Percentiles rank a stretch among this genome's conserved stretches.
Evolutionary conservation across 768 basidiomycete species (phyloP).

Genomic region (Artomyces pyxidatus): DNA sequence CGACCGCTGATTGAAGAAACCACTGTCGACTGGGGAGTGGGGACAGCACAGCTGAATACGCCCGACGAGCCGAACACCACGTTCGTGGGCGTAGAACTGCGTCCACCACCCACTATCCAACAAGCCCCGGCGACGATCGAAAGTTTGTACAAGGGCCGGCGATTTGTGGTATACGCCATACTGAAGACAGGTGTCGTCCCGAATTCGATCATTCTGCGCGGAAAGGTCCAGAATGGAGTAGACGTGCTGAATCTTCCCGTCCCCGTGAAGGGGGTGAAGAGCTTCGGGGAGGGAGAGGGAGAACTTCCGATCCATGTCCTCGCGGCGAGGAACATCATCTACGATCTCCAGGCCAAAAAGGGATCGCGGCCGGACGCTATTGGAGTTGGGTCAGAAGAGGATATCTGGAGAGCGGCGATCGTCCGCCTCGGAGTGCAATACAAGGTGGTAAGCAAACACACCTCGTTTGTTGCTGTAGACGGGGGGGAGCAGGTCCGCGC

Average conservation of each 20-base stretch:
- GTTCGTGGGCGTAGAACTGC: too few species aligned
- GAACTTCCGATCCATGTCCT: slow-evolving; percentile 39
- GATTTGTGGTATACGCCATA: slow-evolving; percentile 29
- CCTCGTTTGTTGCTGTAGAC: slow-evolving; percentile 51
- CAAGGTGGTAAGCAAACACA: slow-evolving; percentile 42
- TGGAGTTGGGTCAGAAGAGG: slow-evolving; percentile 22
- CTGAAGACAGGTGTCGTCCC: slow-evolving; percentile 20
- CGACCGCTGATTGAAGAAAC: slow-evolving; percentile 38
- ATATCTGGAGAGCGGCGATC: slow-evolving; percentile 36
- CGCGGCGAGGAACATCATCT: slow-evolving; percentile 47
- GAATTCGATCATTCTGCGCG: slow-evolving; percentile 19
- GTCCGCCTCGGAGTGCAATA: slow-evolving; percentile 43
- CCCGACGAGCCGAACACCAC: neutral
- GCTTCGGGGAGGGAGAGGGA: slow-evolving; percentile 2
- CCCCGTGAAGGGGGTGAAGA: slow-evolving; percentile 19
- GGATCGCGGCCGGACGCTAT: neutral
- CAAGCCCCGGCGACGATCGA: slow-evolving; percentile 27
- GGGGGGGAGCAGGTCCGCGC: slow-evolving; percentile 14
- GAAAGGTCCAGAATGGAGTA: slow-evolving; percentile 20
- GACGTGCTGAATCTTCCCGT: slow-evolving; percentile 16
- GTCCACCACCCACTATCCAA: too few species aligned
- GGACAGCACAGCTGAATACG: neutral
- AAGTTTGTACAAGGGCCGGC: slow-evolving; percentile 26
- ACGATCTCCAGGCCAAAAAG: slow-evolving; percentile 33
- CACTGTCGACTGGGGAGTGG: slow-evolving; percentile 38